Base-by-base conservation (phyloP, 148 eudicot species). In the Salicornia ramosissima region DNA sequence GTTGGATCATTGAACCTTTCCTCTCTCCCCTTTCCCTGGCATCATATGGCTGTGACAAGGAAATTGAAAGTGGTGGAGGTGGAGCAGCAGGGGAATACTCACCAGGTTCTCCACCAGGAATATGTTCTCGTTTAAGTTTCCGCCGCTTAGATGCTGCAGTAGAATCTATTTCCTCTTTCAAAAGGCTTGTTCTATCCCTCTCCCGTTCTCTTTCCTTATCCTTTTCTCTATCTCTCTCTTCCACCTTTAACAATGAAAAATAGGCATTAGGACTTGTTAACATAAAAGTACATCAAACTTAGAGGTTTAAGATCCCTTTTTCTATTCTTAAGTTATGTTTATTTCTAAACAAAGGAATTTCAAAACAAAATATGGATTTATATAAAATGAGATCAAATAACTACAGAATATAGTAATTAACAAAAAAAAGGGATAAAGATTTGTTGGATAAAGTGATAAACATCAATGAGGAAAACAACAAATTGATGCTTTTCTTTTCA, bases 91-190 rank as follows among this genome's bases (percentile, higher is more conserved):
- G 97, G 30, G 90, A 82, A 71, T 86, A 89, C 74, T 95, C 99
- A 29, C 99, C 99, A 66, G 96, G 83, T 64, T 83, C 88, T 65
- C 83, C 88, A 52, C 84, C 74, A 31, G 84, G 74, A 60, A 83
- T 64, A 74, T 85, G 93, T 72, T 95, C 99, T 68, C 99, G 85
- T 78, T 95, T 95, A 24, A 91, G 88, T 81, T 89, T 95, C 68
- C 99, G 81, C 75, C 96, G 82, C 82, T 87, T 95, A 53, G 96
- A 81, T 21, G 89, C 86, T 65, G 86, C 91, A 84, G 56, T 83
- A 58, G 83, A 54, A 74, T 94, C 99, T 47, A 81, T 53, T 42
- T 91, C 99, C 65, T 94, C 99, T 79, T 93, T 93, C 63, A 67
- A 60, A 68, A 80, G 78, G 72, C 29, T 81, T 39, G 76, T 63